Base-by-base conservation (phyloP, 164 flowering plant genomes). In the Brasenia schreberi region DNA sequence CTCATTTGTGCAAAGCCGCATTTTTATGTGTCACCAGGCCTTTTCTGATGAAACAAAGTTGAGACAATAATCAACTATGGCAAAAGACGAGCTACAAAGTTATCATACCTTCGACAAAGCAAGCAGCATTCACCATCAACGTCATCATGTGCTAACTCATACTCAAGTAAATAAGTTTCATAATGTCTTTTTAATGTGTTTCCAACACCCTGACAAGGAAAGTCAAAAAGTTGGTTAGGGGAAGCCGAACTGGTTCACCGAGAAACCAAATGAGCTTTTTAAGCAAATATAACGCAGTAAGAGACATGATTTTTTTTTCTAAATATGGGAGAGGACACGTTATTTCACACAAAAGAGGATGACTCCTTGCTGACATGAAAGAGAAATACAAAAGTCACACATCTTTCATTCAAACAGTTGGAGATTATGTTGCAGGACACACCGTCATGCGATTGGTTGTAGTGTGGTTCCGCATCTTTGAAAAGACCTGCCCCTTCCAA, bases 401-500 rank as follows among this genome's bases (percentile, higher is more conserved):
- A 7, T 45, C 12, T 45, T 12, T 45, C 53, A 7, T 45, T 45
- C 53, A 7, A 45, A 12, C 53, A 45, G 12, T 45, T 45, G 53
- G 12, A 45, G 53, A 23, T 23, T 23, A 56, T 68, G 71, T 53
- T 60, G 6, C 23, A 67, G 73, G 39, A 33, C 89, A 70, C 92
- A 95, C 99, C 1, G 99, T 95, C 99, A 95, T 95, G 76, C 92
- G 84, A 77, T 95, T 88, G 10, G 97, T 87, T 68, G 84, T 71
- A 6, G 97, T 95, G 75, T 92, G 89, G 73, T 95, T 95, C 18
- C 96, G 89, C 99, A 95, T 95, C 87, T 92, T 95, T 4, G 97
- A 95, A 82, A 95, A 95, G 74, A 95, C 93, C 73, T 95, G 99
- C 44, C 99, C 99, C 81, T 95, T 95, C 99, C 99, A 95, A 68